phyloP scores from a whole-genome alignment of 2,329 filamentous ascomycete genomes.

The Dactylella cylindrospora region DNA sequence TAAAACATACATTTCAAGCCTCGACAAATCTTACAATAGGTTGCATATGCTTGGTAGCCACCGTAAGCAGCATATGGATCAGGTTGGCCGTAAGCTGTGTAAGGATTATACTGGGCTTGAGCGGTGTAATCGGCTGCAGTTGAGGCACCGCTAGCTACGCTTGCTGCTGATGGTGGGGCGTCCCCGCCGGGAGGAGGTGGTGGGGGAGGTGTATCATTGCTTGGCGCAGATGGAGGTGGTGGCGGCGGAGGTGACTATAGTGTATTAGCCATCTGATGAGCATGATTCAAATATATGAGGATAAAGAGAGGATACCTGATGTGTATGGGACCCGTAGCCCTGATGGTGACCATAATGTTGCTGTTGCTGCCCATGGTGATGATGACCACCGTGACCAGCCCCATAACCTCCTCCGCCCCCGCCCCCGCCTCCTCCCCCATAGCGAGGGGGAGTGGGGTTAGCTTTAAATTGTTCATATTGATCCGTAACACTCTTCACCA shows the following conservation, averaged over 20 bases:
- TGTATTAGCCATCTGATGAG: slow-evolving; percentile 38
- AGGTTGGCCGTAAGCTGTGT: slow-evolving; percentile 60
- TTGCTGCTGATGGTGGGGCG: slow-evolving; percentile 53
- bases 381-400: slow-evolving; percentile 52
- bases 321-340: slow-evolving; percentile 52
- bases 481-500: slow-evolving; percentile 80
- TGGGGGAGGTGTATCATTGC: slow-evolving; percentile 51
- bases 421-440: slow-evolving; percentile 57
- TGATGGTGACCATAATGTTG: slow-evolving; percentile 54
- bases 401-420: slow-evolving; percentile 58
- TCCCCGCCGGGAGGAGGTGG: slow-evolving; percentile 50
- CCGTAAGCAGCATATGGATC: slow-evolving; percentile 92
- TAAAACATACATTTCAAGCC: background rate
- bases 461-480: slow-evolving; percentile 91
- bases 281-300: background rate
- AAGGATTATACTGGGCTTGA: slow-evolving; percentile 54
- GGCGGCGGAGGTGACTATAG: slow-evolving; percentile 47
- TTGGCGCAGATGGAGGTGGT: slow-evolving; percentile 46
- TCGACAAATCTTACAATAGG: slow-evolving; percentile 55
- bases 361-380: slow-evolving; percentile 51
- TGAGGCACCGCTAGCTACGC: slow-evolving; percentile 55
- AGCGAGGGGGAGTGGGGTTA: slow-evolving; percentile 68
- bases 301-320: slow-evolving; percentile 13
- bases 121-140: slow-evolving; percentile 67
- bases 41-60: slow-evolving; percentile 73